These are phyloP conservation scores for Globisporangium carolinianum DNA, from an alignment of 352 stramenopile species.

Conservation along the genomic window DNA sequence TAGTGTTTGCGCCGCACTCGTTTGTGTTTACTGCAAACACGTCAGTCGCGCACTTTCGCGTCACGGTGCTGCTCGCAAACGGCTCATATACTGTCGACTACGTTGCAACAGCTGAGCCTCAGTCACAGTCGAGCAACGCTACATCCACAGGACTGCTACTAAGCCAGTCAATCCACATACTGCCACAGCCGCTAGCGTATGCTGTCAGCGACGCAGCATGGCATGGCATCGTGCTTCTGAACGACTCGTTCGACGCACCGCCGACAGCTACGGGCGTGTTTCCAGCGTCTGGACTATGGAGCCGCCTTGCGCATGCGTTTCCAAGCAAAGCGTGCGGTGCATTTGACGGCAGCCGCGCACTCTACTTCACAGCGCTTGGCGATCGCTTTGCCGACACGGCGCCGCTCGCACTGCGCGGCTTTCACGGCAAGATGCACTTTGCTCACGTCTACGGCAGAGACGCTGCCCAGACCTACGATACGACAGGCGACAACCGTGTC, in stretches of 20 bases:
- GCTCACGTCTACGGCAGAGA: conserved; percentile 52
- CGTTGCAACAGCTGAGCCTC: background rate
- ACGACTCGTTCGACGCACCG: conserved; percentile 50
- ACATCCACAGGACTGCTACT: conserved; percentile 4
- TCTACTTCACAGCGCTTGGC: conserved; percentile 62
- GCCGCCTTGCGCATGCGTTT: conserved; percentile 44
- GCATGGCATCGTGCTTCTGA: conserved; percentile 40
- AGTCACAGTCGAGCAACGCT: conserved; percentile 5
- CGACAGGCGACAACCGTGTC: conserved; percentile 42
- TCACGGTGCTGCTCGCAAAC: conserved; percentile 3
- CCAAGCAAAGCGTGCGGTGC: conserved; percentile 43
- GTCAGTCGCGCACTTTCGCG: conserved; percentile 1
- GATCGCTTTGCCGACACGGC: conserved; percentile 42
- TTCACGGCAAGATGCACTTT: conserved; percentile 61
- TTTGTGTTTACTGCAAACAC: conserved; percentile 7
- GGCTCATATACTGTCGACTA: conserved; percentile 31
- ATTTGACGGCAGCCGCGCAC: conserved; percentile 27
- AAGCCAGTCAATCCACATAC: conserved; percentile 23
- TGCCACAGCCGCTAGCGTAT: conserved; percentile 30
- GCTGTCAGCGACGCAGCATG: conserved; percentile 27
- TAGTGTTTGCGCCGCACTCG: conserved; percentile 27
- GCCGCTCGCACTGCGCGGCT: conserved; percentile 35
- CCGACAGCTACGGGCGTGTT: conserved; percentile 8
- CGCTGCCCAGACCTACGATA: conserved; percentile 35
- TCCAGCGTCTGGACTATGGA: conserved; percentile 35